phyloP scores from a whole-genome alignment of 768 basidiomycete genomes.

The Suillus sp. region DNA sequence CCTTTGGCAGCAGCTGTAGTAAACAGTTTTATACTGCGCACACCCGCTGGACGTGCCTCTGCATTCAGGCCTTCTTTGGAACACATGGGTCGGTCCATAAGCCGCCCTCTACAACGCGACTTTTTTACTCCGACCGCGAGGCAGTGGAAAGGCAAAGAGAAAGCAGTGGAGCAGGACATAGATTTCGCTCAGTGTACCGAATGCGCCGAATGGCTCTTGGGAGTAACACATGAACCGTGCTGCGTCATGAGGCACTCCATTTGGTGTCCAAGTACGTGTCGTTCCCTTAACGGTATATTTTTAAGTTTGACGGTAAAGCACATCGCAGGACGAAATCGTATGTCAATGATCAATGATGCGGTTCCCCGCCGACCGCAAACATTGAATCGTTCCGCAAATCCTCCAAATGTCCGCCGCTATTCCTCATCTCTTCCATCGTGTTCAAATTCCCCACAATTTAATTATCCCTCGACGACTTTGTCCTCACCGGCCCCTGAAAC shows the following conservation, averaged over 20 bases:
- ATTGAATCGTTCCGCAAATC: slow-evolving; percentile 15
- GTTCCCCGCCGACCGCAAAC: slow-evolving; percentile 28
- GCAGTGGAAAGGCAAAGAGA: slow-evolving; percentile 56
- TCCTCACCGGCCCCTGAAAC: slow-evolving; percentile 9
- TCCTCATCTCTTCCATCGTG: slow-evolving; percentile 22
- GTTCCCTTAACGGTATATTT: slow-evolving; percentile 5
- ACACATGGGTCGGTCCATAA: slow-evolving; percentile 34
- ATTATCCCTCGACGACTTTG: slow-evolving; percentile 17
- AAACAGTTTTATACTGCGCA: slow-evolving; percentile 44
- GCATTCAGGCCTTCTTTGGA: slow-evolving; percentile 31
- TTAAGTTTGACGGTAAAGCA: not conserved
- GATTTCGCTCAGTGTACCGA: slow-evolving; percentile 32
- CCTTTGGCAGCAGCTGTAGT: slow-evolving; percentile 57
- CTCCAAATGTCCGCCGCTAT: slow-evolving; percentile 27
- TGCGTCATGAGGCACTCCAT: slow-evolving; percentile 49
- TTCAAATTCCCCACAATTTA: slow-evolving; percentile 11
- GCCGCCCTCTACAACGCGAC: slow-evolving; percentile 41
- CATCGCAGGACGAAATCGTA: slow-evolving; percentile 35
- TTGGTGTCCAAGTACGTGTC: slow-evolving; percentile 50
- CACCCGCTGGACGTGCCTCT: slow-evolving; percentile 27
- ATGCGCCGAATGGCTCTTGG: slow-evolving; percentile 8
- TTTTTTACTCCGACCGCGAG: slow-evolving; percentile 60
- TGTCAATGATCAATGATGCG: slow-evolving; percentile 41
- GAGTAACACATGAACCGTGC: slow-evolving; percentile 42
- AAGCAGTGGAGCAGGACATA: slow-evolving; percentile 33